A percentile compares a stretch with the other conserved stretches of the same genome.
Evolutionary conservation across 1,139 yeast genomes (phyloP).

Genomic region (Pichia cactophila): DNA sequence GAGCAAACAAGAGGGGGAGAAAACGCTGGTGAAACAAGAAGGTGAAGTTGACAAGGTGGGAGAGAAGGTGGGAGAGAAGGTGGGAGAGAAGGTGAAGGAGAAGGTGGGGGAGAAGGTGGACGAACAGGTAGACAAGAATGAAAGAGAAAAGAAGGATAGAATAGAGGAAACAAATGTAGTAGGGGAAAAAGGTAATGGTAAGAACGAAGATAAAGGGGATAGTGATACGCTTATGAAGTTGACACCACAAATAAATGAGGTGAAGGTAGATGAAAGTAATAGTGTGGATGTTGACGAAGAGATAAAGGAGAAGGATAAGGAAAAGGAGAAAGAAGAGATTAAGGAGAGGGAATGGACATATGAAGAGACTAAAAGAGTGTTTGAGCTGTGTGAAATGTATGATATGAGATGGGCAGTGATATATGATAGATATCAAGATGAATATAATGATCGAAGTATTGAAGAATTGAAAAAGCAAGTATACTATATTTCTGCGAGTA

Average conservation of each 20-base stretch:
- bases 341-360: constrained; percentile 54
- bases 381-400: constrained; percentile 61
- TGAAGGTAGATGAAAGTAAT: constrained; percentile 11
- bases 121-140: neutral
- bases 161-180: neutral
- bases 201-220: neutral
- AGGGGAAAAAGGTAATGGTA: neutral
- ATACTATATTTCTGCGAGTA: constrained; percentile 49
- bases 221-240: neutral
- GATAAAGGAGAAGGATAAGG: constrained; percentile 26
- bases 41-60: neutral
- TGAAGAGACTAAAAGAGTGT: constrained; percentile 70
- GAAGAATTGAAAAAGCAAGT: constrained; percentile 84
- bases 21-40: neutral
- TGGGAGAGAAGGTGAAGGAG: neutral
- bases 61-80: neutral
- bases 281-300: constrained; percentile 25
- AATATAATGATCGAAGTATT: constrained; percentile 33
- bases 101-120: neutral
- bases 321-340: constrained; percentile 29
- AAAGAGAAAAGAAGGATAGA: neutral
- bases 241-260: neutral
- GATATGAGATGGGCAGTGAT: constrained; percentile 88
- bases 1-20: neutral
- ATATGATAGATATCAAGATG: constrained; percentile 57